Base-by-base conservation (phyloP, 345 rosid genomes). In the Psidium friedrichsthalianum region DNA sequence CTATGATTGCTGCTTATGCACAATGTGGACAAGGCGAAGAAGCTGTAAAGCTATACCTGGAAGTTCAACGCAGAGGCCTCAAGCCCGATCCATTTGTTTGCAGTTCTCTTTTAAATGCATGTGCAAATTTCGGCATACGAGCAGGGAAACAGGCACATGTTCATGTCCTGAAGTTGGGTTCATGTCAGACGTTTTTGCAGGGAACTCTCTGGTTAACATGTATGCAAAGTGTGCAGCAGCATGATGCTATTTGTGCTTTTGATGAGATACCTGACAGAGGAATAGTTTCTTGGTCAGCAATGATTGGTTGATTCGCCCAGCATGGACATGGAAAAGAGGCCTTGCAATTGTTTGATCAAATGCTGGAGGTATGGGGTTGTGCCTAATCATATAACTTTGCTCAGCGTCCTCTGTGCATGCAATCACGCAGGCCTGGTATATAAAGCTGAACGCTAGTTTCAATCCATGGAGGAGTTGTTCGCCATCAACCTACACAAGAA, bases 81-180 rank as follows among this genome's bases (percentile, higher is more conserved):
- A 89, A 87, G 85, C 92, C 92, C 18, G 96, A 94, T 86, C 89
- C 95, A n/a, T 94, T 92, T 87, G 89, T 92, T 86, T 93, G 94
- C 86, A 91, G 94, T 84, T 89, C 96, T 78, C 90, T 93, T 69
- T 88, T 94, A 56, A 94, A 93, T 89, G 90, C 96, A 81, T 92
- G 93, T 86, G 95, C 96, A 61, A 91, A 87, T 87, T 85, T 94
- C 96, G 12, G 95, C 93, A 83, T 93, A 94, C 84, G 96, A 94
- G 87, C 95, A 93, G 86, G 95, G 85, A 93, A 93, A 86, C 96
- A 93, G 90, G 87, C 92, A 74, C 95, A 93, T 88, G 92, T 88
- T 85, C 94, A 92, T 74, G 64, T 91, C 85, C 85, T 92, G 87
- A 93, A 93, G 89, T 88, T 40, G 95, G 96, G 47, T 93, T 94